Base-by-base conservation (phyloP, 257 asterid species). In the Solanum habrochaites region DNA sequence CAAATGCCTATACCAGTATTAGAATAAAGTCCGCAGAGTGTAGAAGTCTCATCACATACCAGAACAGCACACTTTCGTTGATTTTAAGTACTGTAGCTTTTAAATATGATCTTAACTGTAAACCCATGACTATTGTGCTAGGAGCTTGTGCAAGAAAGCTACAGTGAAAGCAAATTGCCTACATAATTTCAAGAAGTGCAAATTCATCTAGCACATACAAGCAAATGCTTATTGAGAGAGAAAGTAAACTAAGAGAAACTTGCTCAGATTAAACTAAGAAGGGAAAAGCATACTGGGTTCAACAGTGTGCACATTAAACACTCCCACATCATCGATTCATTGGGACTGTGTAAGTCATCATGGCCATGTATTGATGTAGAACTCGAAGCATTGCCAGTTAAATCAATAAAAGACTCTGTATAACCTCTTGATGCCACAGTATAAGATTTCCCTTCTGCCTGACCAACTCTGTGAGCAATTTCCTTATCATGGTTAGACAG, bases 231-330 rank as follows among this genome's bases (percentile, higher is more conserved):
- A 80, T 29, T 0, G 20, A 27, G 62, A 32, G 69, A 60, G 58
- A 60, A 83, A 77, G n/a, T 15, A 8, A 20, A 29, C 72, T 23
- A 84, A 64, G 42, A 8, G 15, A 86, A 39, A n/a, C 70, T 21
- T 13, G 27, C 29, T 40, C 84, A 87, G 25, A 60, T 45, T 45
- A 80, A 11, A 47, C 29, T 29, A 47, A 29, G 31, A 31, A 7
- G 64, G 6, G n/a, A 7, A 56, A 87, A 78, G 88, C 98, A 90
- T 90, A 95, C 99, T 16, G 95, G 94, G 86, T 97, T 97, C 90
- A 97, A 88, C 91, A 97, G 90, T 70, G 99, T 95, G 98, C 99
- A 95, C 74, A 89, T 81, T 39, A 87, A 69, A 85, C 99, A 95
- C 85, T 92, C 93, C 99, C 98, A 94, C 85, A 89, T 69, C 11